Evolutionary conservation across 176 grass and related monocot genomes (phyloP).

Genomic region (Otatea glauca): DNA sequence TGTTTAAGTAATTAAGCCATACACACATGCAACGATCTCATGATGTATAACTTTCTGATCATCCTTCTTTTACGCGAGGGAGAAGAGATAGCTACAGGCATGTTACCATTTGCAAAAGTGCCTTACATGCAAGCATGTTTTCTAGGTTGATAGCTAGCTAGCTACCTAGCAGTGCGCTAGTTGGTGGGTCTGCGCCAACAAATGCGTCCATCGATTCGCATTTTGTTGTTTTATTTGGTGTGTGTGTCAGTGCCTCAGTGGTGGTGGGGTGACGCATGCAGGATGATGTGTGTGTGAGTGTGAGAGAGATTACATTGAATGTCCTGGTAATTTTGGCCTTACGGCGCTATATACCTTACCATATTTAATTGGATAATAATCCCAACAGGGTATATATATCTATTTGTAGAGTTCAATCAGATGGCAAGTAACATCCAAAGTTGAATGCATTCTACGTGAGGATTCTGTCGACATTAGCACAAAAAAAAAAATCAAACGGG

Average conservation of each 20-base stretch:
- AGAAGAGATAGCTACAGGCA: neutral
- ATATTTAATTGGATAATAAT: neutral
- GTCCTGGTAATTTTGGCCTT: neutral
- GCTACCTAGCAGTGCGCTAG: conserved; percentile 40
- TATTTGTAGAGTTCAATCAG: neutral
- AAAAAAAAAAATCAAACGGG: too few species aligned
- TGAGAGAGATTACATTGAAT: neutral
- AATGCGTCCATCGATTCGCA: conserved; percentile 38
- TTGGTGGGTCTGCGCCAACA: conserved; percentile 42
- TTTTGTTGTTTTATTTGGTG: conserved; percentile 51
- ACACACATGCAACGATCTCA: conserved; percentile 11
- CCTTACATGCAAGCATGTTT: conserved; percentile 31
- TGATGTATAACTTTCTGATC: neutral
- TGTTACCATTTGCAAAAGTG: conserved; percentile 44
- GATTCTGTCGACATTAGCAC: neutral
- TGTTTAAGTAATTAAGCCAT: neutral
- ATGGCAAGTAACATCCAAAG: neutral
- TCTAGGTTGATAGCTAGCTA: conserved; percentile 23
- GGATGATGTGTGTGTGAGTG: conserved; percentile 2
- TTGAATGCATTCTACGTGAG: neutral
- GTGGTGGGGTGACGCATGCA: conserved; percentile 17
- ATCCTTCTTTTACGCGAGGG: conserved; percentile 4
- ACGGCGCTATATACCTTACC: neutral
- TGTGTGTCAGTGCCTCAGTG: conserved; percentile 10
- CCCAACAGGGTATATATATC: neutral